Conservation (phyloP, 2,329 filamentous ascomycete species). For the Aspergillus clavatus region DNA sequence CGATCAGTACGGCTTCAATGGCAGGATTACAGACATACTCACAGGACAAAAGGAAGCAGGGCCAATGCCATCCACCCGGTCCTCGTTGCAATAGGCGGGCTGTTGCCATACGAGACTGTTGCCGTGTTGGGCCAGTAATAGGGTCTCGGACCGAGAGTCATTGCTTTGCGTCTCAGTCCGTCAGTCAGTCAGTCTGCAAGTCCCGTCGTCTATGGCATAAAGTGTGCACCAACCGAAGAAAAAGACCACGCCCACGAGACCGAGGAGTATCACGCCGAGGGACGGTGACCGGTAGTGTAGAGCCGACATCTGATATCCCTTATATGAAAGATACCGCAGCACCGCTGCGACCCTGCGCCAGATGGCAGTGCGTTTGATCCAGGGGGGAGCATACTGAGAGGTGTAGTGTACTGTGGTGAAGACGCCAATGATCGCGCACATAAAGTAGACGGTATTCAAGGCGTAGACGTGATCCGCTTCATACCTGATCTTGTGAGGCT, state of each 20-base stretch:
- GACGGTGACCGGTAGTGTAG: conserved; percentile 44
- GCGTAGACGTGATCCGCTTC: conserved; percentile 52
- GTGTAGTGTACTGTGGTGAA: conserved; percentile 43
- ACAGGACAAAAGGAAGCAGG: conserved; percentile 50
- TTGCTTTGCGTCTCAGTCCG: conserved; percentile 27
- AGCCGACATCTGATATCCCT: conserved; percentile 30
- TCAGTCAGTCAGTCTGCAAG: too few relatives aligned
- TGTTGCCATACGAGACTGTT: conserved; percentile 43
- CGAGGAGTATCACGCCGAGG: conserved; percentile 42
- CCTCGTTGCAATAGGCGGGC: conserved; percentile 51
- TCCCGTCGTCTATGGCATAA: too few relatives aligned
- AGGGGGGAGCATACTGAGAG: conserved; percentile 25
- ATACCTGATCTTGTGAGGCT: conserved; percentile 39
- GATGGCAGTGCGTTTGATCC: conserved; percentile 18
- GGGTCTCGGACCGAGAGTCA: conserved; percentile 48
- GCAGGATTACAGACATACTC: conserved; percentile 2
- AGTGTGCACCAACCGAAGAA: conserved; percentile 39
- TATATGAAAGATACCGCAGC: conserved; percentile 42
- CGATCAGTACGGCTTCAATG: conserved; percentile 6
- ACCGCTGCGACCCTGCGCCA: conserved; percentile 35
- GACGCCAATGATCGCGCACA: conserved; percentile 46
- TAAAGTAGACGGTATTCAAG: conserved; percentile 50
- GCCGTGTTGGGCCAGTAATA: conserved; percentile 53
- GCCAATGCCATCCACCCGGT: conserved; percentile 51
- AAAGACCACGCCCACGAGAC: conserved; percentile 41